phyloP scores from a whole-genome alignment of 208 protist genomes.

The Trypanosoma melophagium region DNA sequence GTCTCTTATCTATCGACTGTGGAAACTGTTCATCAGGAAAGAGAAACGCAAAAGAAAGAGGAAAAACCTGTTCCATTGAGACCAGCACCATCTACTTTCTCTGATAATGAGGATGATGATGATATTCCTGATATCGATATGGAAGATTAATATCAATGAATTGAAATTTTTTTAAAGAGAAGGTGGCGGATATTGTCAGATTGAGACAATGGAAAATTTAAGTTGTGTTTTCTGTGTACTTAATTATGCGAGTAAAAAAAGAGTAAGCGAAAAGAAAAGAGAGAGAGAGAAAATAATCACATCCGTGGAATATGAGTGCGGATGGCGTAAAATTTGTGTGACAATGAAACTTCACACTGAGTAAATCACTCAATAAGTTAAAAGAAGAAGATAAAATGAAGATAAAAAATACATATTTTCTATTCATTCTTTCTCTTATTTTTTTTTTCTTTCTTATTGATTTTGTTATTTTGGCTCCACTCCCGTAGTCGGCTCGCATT shows the following conservation, averaged over 20 bases:
- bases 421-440: no score
- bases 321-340: no score
- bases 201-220: slow-evolving; percentile 2
- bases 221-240: no score
- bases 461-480: no score
- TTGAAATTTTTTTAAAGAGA: background rate
- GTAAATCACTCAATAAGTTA: background rate
- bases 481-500: no score
- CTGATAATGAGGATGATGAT: slow-evolving; percentile 27
- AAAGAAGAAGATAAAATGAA: slow-evolving; percentile 7
- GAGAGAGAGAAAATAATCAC: no score
- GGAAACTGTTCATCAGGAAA: no score
- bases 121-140: slow-evolving; percentile 65
- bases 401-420: background rate
- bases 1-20: no score
- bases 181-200: background rate
- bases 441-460: no score
- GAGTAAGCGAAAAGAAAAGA: background rate
- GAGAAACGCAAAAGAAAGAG: background rate
- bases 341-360: no score
- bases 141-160: slow-evolving; percentile 34
- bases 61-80: background rate
- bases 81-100: background rate
- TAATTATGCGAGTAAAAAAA: background rate
- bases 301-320: no score